Percentiles rank a stretch among this genome's conserved stretches.
Conservation (phyloP, 2,329 filamentous ascomycete genomes). For the Aureobasidium namibiae region DNA sequence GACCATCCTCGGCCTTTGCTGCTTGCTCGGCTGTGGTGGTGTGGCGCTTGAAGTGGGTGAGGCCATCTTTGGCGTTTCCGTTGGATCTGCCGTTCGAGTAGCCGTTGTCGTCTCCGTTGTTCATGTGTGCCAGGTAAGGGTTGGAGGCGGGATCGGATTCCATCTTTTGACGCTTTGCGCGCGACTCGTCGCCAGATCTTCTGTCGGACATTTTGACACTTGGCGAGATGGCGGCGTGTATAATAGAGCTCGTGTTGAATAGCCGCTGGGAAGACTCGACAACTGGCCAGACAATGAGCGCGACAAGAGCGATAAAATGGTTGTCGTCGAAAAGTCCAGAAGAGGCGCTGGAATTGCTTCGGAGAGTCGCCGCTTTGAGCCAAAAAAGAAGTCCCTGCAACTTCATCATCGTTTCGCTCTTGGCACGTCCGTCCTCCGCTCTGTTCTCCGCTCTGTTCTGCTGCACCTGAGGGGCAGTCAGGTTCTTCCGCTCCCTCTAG, state of each 20-base stretch:
- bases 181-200: conserved; percentile 43
- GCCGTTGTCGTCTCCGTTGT: conserved; percentile 40
- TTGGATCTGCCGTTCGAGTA: conserved; percentile 26
- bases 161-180: conserved; percentile 49
- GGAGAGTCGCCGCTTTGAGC: conserved; percentile 2
- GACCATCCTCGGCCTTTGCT: conserved; percentile 65
- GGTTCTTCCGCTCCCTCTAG: no score
- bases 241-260: neutral
- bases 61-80: conserved; percentile 20
- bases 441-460: neutral
- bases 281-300: neutral
- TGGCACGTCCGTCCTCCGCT: neutral
- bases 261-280: neutral
- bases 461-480: no score
- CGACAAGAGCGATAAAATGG: neutral
- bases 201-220: conserved; percentile 44
- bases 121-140: conserved; percentile 86
- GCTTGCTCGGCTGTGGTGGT: conserved; percentile 72
- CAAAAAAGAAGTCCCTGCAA: conserved; percentile 13
- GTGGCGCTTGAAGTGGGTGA: conserved; percentile 66
- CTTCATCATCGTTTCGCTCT: neutral
- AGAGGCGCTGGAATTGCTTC: neutral
- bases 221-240: neutral
- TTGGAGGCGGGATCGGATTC: conserved; percentile 55
- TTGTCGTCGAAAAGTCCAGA: neutral